A percentile compares a stretch with the other conserved stretches of the same genome.
phyloP scores from a whole-genome alignment of 2,329 filamentous ascomycete genomes.

The Escovopsis weberi region DNA sequence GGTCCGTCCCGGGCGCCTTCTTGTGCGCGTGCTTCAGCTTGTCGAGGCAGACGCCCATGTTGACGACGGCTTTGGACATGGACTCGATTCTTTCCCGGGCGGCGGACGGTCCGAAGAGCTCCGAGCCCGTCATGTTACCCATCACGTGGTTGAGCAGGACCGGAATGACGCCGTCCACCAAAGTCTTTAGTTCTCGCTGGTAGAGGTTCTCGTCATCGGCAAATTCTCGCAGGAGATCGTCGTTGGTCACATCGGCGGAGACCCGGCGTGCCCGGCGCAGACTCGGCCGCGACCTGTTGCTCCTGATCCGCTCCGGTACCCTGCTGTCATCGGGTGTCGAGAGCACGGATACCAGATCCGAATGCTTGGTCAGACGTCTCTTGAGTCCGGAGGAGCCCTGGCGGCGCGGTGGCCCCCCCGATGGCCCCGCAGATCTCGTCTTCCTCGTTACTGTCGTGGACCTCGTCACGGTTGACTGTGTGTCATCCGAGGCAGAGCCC shows the following conservation, averaged over 20 bases:
- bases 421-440: conserved; percentile 12
- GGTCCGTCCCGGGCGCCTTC: conserved; percentile 60
- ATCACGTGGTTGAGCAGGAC: conserved; percentile 79
- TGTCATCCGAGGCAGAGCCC: conserved; percentile 27
- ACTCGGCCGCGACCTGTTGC: conserved; percentile 63
- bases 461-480: conserved; percentile 34
- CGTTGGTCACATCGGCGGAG: conserved; percentile 51
- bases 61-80: conserved; percentile 74
- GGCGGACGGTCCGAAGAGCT: conserved; percentile 48
- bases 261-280: conserved; percentile 58
- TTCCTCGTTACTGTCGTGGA: background rate
- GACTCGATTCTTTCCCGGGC: conserved; percentile 38
- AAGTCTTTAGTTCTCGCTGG: conserved; percentile 74
- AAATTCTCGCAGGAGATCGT: conserved; percentile 68
- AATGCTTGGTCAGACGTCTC: conserved; percentile 75
- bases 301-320: conserved; percentile 46
- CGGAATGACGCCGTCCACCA: conserved; percentile 90
- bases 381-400: conserved; percentile 38
- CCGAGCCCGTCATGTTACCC: conserved; percentile 49
- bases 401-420: conserved; percentile 16
- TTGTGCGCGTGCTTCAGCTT: conserved; percentile 68
- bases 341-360: conserved; percentile 84
- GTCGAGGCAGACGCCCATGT: conserved; percentile 86
- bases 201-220: conserved; percentile 76
- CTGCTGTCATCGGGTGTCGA: conserved; percentile 50